Base-by-base conservation (phyloP, 2,329 filamentous ascomycete genomes). In the Mollisiaceae sp. region DNA sequence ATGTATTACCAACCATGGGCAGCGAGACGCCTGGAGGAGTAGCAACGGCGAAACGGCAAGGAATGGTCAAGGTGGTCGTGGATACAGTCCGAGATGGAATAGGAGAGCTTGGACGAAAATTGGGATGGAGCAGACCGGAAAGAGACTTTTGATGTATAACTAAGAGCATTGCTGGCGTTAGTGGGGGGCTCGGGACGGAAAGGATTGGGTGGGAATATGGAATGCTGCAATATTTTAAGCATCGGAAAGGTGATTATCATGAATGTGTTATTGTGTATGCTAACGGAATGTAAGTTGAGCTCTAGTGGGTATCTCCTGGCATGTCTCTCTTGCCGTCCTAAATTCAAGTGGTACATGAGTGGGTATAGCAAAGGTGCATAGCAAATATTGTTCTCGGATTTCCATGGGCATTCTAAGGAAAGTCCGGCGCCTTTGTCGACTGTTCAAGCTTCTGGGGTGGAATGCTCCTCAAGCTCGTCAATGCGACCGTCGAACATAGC, bases 1-100 rank as follows among this genome's bases (percentile, higher is more conserved):
- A 98, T 75, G 92, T 98, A 3, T 81, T 99, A 60, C 95, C 95
- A 0, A 96, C 90, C 8, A 97, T 97, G 86, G 92, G 93, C 14
- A 92, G 87, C 57, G 91, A 93, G 69, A 82, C 84, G 60, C 83
- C 85, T 2, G 65, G 72, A 41, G 72, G 72, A 2, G 70, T 56
- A n/a, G 76, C 79, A 9, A 84, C 59, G 18, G 76, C 79, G 12
- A 84, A 83, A 75, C 83, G 86, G 15, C 86, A 89, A 72, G 88
- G 88, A 5, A 86, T 91, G 83, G 82, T 88, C 62, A 91, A 91
- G 76, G 84, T 87, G 0, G 75, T 90, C 12, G 86, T 91, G 22
- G 87, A 90, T 73, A 82, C 80, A 24, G 78, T 86, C 1, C 80
- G 85, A 32, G 82, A 82, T 0, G 79, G 79, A 14, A 84, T 90